Conservation (phyloP, 306 rosid species). For the Amphicarpaea edgeworthii region DNA sequence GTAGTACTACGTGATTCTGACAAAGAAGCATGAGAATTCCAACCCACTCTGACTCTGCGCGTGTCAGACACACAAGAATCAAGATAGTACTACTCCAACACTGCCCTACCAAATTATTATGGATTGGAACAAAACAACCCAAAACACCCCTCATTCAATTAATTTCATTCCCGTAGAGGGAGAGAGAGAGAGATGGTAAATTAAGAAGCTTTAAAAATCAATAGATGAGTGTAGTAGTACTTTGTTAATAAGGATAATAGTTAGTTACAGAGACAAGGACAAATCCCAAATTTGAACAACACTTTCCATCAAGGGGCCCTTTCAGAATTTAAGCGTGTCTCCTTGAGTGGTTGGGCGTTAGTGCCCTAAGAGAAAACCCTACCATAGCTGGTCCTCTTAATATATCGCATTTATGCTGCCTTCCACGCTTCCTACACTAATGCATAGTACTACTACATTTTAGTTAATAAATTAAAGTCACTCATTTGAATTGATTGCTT, state of each 20-base stretch:
- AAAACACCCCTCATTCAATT: conserved; percentile 9
- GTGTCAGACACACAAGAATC: conserved; percentile 44
- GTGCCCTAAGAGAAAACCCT: neutral
- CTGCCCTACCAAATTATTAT: conserved; percentile 24
- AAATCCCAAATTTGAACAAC: neutral
- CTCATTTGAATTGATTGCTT: no score
- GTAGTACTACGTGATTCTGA: conserved; percentile 27
- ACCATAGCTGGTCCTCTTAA: conserved; percentile 10
- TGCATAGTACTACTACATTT: no score
- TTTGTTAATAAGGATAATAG: neutral
- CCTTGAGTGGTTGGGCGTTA: conserved; percentile 12
- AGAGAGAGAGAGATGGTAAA: neutral
- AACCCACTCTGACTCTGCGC: neutral
- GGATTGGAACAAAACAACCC: conserved; percentile 19
- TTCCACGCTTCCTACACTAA: conserved; percentile 10
- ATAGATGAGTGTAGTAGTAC: neutral
- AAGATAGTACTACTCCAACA: neutral
- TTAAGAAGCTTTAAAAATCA: neutral
- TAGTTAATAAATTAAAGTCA: no score
- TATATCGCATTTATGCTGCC: conserved; percentile 8
- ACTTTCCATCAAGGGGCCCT: conserved; percentile 14
- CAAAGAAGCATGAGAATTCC: conserved; percentile 36
- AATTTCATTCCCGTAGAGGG: neutral
- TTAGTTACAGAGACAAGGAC: neutral
- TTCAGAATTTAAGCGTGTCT: conserved; percentile 25